phyloP scores from a whole-genome alignment of 169 alveolate genomes.

The Plasmodium coatneyi region DNA sequence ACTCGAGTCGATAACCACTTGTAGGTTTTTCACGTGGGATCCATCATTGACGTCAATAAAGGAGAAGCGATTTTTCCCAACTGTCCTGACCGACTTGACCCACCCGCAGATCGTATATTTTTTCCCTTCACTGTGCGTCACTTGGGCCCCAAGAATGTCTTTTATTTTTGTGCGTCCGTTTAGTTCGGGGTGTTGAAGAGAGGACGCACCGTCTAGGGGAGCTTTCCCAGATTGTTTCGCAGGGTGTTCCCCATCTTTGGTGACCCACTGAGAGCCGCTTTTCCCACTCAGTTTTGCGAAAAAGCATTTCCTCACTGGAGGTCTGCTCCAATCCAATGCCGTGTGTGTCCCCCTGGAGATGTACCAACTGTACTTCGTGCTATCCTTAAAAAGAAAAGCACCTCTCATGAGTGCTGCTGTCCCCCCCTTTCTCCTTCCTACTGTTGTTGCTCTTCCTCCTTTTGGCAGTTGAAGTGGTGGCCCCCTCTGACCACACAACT shows the following conservation, averaged over 20 bases:
- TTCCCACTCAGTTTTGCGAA: not conserved
- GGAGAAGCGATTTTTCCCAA: constrained; percentile 85
- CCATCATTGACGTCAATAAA: constrained; percentile 93
- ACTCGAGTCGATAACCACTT: constrained; percentile 85
- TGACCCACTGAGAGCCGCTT: not conserved
- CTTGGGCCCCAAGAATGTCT: constrained; percentile 10
- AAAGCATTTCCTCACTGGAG: not conserved
- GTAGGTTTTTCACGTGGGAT: constrained; percentile 85
- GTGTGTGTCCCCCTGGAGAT: not conserved
- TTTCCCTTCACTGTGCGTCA: not conserved
- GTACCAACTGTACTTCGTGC: not conserved
- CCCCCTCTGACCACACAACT: not conserved
- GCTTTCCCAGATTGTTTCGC: not conserved
- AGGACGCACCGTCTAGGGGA: not conserved
- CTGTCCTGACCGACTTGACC: constrained; percentile 82
- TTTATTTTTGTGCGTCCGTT: constrained; percentile 32
- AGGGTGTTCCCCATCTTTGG: not conserved
- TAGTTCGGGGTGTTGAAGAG: not conserved
- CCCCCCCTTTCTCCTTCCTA: not conserved
- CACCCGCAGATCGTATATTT: constrained; percentile 71
- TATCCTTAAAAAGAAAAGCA: not conserved
- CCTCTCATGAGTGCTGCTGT: not conserved
- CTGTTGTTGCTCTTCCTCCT: not conserved
- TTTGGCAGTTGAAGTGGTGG: not conserved
- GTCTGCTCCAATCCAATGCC: not conserved